These are phyloP conservation scores for Fraxinus quadrangulata DNA, from an alignment of 257 asterid species.

Conservation along the genomic window DNA sequence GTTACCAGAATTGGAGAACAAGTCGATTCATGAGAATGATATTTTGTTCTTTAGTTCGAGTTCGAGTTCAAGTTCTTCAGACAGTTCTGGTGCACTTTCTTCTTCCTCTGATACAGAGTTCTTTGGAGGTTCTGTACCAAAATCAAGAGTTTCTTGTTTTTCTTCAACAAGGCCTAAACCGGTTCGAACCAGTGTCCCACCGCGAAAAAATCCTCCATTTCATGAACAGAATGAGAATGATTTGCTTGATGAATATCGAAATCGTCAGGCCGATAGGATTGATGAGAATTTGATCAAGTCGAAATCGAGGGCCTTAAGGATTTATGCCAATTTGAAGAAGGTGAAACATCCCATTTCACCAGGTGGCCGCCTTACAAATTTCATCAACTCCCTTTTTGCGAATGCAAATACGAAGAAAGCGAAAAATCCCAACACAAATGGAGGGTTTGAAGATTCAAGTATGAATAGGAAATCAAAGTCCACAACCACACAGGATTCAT, in stretches of 20 bases:
- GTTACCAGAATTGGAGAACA: slow-evolving; percentile 32
- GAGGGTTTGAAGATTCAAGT: slow-evolving; percentile 8
- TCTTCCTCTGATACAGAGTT: slow-evolving; percentile 67
- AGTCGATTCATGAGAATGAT: slow-evolving; percentile 44
- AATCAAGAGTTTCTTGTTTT: slow-evolving; percentile 54
- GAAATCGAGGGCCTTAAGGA: slow-evolving; percentile 56
- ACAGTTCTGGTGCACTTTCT: slow-evolving; percentile 75
- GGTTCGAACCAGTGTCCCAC: slow-evolving; percentile 30
- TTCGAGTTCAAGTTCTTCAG: slow-evolving; percentile 70
- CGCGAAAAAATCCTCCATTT: neutral
- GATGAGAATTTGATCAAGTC: slow-evolving; percentile 43
- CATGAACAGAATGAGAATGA: slow-evolving; percentile 25
- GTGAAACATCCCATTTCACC: slow-evolving; percentile 84
- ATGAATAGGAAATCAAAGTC: slow-evolving; percentile 24
- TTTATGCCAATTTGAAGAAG: slow-evolving; percentile 67
- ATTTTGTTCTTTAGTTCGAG: slow-evolving; percentile 68
- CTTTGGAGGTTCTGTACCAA: slow-evolving; percentile 35
- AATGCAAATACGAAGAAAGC: slow-evolving; percentile 45
- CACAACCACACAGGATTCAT: slow-evolving; percentile 16
- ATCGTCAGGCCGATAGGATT: slow-evolving; percentile 12
- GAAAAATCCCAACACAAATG: slow-evolving; percentile 18
- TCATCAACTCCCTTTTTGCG: slow-evolving; percentile 58
- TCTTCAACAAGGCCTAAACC: slow-evolving; percentile 43
- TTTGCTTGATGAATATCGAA: slow-evolving; percentile 17
- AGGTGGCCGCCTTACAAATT: slow-evolving; percentile 60